Percentiles rank a stretch among this genome's conserved stretches.
Evolutionary conservation across 192 early-diverging fungal species (phyloP).

Genomic region (Rhizoclosmatium globosum): DNA sequence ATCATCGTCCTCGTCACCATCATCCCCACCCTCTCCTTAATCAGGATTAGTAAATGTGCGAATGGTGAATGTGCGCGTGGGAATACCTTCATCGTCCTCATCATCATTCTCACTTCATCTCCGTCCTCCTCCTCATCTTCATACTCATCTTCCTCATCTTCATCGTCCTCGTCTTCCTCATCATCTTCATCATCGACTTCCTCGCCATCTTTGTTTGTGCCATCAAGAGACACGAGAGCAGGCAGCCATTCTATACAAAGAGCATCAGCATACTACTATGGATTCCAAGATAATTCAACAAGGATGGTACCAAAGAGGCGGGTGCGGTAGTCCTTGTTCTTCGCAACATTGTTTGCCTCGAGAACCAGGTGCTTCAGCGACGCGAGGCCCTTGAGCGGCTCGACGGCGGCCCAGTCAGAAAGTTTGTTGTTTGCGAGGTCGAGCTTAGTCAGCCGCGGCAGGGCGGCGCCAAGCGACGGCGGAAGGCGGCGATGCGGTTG

Average conservation of each 20-base stretch:
- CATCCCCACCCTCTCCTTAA: too few species aligned
- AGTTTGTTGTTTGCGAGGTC: constrained; percentile 22
- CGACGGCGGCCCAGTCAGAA: background rate
- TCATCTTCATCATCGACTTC: background rate
- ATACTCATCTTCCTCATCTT: constrained; percentile 16
- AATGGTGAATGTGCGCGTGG: too few species aligned
- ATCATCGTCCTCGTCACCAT: too few species aligned
- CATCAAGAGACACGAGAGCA: constrained; percentile 15
- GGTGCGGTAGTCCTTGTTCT: background rate
- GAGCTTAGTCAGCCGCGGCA: background rate
- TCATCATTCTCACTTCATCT: background rate
- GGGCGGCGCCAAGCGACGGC: background rate
- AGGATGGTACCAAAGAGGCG: background rate
- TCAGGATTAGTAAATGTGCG: too few species aligned
- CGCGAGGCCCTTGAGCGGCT: background rate
- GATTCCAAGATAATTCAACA: too few species aligned
- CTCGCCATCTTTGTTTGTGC: background rate
- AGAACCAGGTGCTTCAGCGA: constrained; percentile 10
- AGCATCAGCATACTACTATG: background rate
- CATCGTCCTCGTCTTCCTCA: constrained; percentile 10
- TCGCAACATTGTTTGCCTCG: constrained; percentile 12
- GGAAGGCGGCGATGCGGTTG: constrained; percentile 19
- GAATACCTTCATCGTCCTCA: background rate
- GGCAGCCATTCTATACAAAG: background rate
- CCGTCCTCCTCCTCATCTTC: constrained; percentile 8